Evolutionary conservation across 352 stramenopile genomes (phyloP), one percentile per base, ranked within the genome.

Genomic region (Phytophthora tubulina): DNA sequence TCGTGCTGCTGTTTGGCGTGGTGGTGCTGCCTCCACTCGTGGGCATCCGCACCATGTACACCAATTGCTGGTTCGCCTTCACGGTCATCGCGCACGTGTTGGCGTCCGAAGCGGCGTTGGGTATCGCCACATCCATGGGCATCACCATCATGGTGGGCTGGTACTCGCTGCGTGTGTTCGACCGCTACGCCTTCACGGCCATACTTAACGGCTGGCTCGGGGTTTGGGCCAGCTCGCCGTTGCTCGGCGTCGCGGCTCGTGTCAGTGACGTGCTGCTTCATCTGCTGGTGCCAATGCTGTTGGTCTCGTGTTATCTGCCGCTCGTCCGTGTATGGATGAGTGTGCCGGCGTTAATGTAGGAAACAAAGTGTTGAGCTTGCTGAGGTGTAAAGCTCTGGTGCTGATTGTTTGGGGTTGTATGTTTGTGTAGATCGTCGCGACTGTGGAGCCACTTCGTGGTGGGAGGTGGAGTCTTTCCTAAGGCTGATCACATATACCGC

Each of bases 71-170:
- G 87, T 76, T 94, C 54, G 56, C 76, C 32, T 94, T 90, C 80
- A 93, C 87, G 7, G 50, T 78, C 15, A 38, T 87, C 31, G 81
- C 82, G 50, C 77, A 92, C 62, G 13, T 85, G 54, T 48, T 88
- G 30, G 73, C 76, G 35, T 92, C 86, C 10, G 70, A 89, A 36
- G 82, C 85, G 4, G 83, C 82, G 42, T 78, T 91, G 14, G 88
- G 86, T 58, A 86, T 95, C 33, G 82, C 87, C 33, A 93, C 88
- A 15, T 90, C 88, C 42, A 92, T 92, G 79, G 85, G 88, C 36
- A 88, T 90, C 73, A 94, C 88, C 36, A 88, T 95, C 69, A 95
- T 95, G 88, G 86, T 93, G 53, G 86, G 86, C 11, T 95, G 88
- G 88, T 94, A 94, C 76, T 88, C 85, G 33, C 75, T 95, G 46